Percentiles rank a stretch among this genome's conserved stretches.
Conservation (phyloP, 305 asterid genomes). For the Stenogyne calaminthoides region DNA sequence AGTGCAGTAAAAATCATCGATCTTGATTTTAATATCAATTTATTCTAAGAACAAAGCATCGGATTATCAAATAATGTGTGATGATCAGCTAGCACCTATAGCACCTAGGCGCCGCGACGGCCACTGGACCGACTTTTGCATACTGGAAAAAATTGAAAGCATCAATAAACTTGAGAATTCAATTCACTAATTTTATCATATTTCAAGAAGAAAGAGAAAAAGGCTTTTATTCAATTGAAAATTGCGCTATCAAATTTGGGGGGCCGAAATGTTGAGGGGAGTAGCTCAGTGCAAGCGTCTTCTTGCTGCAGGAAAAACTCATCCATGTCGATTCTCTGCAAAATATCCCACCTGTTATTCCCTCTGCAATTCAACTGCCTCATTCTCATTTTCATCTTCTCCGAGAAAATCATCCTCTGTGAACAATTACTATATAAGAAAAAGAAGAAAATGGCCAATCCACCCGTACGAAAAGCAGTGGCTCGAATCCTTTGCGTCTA, state of each 20-base stretch:
- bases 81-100: too few relatives aligned
- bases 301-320: slow-evolving; percentile 16
- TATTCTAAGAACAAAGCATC: too few relatives aligned
- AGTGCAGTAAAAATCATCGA: too few relatives aligned
- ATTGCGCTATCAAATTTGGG: neutral
- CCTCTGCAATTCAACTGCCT: slow-evolving; percentile 31
- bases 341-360: slow-evolving; percentile 2
- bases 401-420: slow-evolving; percentile 34
- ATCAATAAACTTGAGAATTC: too few relatives aligned
- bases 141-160: too few relatives aligned
- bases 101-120: too few relatives aligned
- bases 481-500: slow-evolving; percentile 46
- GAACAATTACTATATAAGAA: slow-evolving; percentile 49
- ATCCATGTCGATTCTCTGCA: slow-evolving; percentile 27
- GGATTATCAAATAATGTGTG: too few relatives aligned
- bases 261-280: slow-evolving; percentile 30
- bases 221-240: neutral
- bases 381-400: slow-evolving; percentile 36
- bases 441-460: slow-evolving; percentile 71
- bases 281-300: slow-evolving; percentile 29
- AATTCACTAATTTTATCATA: too few relatives aligned
- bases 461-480: slow-evolving; percentile 49
- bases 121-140: too few relatives aligned
- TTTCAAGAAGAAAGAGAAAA: too few relatives aligned
- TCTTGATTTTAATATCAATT: too few relatives aligned